Evolutionary conservation across 2,329 filamentous ascomycete species (phyloP), one percentile per base, ranked within the genome.

Genomic region (Aureobasidium sp.): DNA sequence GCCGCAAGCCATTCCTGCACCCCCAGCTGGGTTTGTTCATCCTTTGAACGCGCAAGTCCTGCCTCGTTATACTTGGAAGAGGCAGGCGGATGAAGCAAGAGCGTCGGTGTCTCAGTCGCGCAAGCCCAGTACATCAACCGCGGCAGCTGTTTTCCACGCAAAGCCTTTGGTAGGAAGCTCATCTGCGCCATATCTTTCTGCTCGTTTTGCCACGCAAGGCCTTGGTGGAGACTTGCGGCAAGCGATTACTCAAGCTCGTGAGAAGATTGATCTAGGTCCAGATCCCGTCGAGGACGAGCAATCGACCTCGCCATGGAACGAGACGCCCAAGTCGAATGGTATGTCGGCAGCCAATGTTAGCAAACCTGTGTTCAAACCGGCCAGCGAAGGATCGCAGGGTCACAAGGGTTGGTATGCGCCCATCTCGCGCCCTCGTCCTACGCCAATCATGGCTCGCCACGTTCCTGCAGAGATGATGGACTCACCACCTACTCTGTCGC

Each of bases 181-280:
- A 2, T 60, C 57, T 6, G 74, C 73, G 2, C 78, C 79, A 0
- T 73, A 76, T 51, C 66, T 81, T 53, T 77, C 72, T 56, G 71
- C 70, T 22, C 67, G 68, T n/a, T 71, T 72, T 45, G 69, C 72
- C 59, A 78, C 78, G 66, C 72, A 73, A 58, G 75, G 75, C 14
- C 72, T 78, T 55, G 72, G 73, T 48, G 77, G 76, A 60, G 71
- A 75, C 57, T 65, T 75, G 22, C 68, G 69, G 41, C 65, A 70
- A 31, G 68, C 70, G 2, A 68, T 70, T 15, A 63, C 65, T 9
- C 63, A 63, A 39, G 72, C 73, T 3, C 69, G 69, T 55, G 67
- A 72, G 58, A 71, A 68, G 62, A 62, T 74, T 49, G 72, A 75
- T 45, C 64, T 73, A n/a, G 67, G 67, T 27, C 61, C 62, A 15